A percentile compares a stretch with the other conserved stretches of the same genome.
phyloP scores from a whole-genome alignment of 163 green algal genomes.

The Coccomyxa subellipsoidea region DNA sequence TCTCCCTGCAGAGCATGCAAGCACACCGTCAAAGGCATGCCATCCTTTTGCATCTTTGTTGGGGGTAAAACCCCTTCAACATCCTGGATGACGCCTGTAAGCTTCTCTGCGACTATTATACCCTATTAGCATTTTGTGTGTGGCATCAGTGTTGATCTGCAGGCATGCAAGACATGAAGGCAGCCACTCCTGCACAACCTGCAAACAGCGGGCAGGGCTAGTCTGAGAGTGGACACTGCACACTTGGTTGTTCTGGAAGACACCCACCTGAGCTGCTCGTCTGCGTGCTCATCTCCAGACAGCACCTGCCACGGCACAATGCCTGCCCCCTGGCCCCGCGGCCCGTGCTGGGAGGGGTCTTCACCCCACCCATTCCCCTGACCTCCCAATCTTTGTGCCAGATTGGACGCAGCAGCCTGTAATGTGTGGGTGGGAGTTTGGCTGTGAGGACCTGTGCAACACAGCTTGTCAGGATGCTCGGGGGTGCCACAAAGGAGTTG shows the following conservation, averaged over 20 bases:
- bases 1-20: neutral
- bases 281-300: neutral
- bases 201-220: too few species aligned
- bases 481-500: too few species aligned
- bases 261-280: neutral
- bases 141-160: too few species aligned
- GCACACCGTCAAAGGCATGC: neutral
- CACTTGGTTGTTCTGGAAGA: neutral
- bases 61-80: too few species aligned
- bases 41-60: neutral
- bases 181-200: too few species aligned
- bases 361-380: neutral
- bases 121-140: too few species aligned
- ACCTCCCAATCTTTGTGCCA: neutral
- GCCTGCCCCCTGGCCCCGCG: neutral
- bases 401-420: neutral
- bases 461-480: too few species aligned
- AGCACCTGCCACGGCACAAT: constrained; percentile 1
- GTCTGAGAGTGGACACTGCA: too few species aligned
- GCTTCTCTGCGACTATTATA: too few species aligned
- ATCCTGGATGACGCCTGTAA: too few species aligned
- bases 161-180: too few species aligned
- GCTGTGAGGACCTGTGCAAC: too few species aligned
- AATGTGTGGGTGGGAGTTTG: neutral
- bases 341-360: neutral